A percentile compares a stretch with the other conserved stretches of the same genome.
These are phyloP conservation scores for Colletotrichum sp. DNA, from an alignment of 2,329 filamentous ascomycete species.

Conservation along the genomic window DNA sequence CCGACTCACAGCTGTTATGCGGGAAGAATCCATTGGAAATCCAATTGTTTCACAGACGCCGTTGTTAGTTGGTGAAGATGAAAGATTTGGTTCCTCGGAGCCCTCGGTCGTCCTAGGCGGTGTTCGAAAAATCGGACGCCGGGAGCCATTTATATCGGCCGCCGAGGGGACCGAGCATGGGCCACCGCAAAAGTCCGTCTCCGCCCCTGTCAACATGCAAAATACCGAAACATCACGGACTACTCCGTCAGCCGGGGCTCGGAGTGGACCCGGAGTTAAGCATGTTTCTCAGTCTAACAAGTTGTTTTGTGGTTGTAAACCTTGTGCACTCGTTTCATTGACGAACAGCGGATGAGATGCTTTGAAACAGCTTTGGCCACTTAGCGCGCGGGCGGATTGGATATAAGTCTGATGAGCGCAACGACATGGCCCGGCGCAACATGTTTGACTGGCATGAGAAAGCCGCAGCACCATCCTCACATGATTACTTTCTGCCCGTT, in stretches of 20 bases:
- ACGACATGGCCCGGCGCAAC: background rate
- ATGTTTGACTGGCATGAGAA: background rate
- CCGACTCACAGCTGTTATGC: background rate
- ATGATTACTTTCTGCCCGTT: background rate
- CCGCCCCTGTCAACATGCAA: background rate
- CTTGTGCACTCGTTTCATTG: background rate
- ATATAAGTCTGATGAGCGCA: background rate
- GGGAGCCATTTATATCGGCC: background rate
- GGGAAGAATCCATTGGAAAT: background rate
- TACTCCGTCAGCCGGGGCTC: background rate
- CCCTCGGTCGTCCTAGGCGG: background rate
- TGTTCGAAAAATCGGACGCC: background rate
- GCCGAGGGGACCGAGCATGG: conserved; percentile 1
- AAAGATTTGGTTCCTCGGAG: background rate
- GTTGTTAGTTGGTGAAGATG: rapidly evolving
- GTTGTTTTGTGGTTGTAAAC: background rate
- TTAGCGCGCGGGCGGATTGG: no score
- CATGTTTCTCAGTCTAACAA: background rate
- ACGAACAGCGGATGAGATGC: background rate
- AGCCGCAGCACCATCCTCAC: background rate
- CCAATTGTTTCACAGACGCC: background rate
- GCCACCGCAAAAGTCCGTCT: background rate
- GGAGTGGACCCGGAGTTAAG: background rate
- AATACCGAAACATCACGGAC: background rate
- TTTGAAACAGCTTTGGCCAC: background rate